Conservation (phyloP, 2,329 filamentous ascomycete species). For the Cercospora sp. region DNA sequence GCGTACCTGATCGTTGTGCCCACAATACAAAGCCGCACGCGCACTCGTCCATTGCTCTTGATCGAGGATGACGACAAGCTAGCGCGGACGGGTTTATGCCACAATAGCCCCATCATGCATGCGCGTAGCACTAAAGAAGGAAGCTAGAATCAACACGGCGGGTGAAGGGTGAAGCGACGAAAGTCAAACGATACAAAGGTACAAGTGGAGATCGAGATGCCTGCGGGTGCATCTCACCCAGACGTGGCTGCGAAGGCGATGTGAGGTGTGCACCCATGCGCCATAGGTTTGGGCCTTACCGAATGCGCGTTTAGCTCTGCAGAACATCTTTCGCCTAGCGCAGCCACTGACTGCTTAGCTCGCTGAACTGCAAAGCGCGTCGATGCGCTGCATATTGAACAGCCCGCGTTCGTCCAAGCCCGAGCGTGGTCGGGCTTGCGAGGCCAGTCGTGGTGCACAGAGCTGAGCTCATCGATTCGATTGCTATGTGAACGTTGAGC, state of each 20-base stretch:
- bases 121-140: conserved; percentile 22
- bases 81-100: conserved; percentile 26
- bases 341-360: conserved; percentile 4
- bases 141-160: conserved; percentile 25
- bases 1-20: conserved; percentile 19
- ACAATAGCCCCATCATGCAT: conserved; percentile 24
- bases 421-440: neutral
- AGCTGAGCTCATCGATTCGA: neutral
- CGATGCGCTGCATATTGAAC: neutral
- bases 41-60: conserved; percentile 17
- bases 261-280: conserved; percentile 22
- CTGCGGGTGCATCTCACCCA: conserved; percentile 21
- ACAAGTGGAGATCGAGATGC: conserved; percentile 28
- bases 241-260: conserved; percentile 23
- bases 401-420: conserved; percentile 5
- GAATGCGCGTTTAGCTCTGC: conserved; percentile 11
- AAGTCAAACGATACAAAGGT: conserved; percentile 25
- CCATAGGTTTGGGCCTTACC: conserved; percentile 2
- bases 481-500: neutral
- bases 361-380: neutral
- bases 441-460: neutral
- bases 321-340: conserved; percentile 7
- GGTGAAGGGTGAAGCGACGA: conserved; percentile 22
- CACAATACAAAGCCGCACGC: conserved; percentile 24
- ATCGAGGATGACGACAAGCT: conserved; percentile 31